Percentiles rank a stretch among this genome's conserved stretches.
Conservation (phyloP, 352 stramenopile species). For the Phytopythium aichiense region DNA sequence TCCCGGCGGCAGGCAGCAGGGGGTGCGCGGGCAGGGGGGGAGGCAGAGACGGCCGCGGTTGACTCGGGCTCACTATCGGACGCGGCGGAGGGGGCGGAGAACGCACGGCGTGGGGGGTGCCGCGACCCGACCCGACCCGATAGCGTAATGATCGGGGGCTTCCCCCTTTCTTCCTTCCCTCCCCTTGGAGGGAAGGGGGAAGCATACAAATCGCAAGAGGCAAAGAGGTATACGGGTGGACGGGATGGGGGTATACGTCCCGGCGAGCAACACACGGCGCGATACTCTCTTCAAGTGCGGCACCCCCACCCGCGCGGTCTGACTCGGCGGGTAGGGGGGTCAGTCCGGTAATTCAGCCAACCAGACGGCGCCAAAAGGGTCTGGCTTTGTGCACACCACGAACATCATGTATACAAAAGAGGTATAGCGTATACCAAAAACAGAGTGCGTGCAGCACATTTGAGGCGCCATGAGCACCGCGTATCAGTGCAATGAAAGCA, state of each 20-base stretch:
- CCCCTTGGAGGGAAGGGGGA: background rate
- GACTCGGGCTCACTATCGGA: background rate
- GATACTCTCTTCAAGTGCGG: background rate
- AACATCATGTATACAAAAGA: background rate
- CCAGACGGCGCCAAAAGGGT: background rate
- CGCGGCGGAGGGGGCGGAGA: background rate
- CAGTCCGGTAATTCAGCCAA: background rate
- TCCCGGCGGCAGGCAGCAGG: background rate
- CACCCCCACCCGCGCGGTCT: background rate
- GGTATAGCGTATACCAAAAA: background rate
- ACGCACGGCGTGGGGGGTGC: background rate
- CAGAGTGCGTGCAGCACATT: background rate
- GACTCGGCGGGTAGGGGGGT: constrained; percentile 1
- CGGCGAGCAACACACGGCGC: too few relatives aligned
- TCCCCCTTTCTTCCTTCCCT: background rate
- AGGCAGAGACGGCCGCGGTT: background rate
- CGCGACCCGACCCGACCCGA: background rate
- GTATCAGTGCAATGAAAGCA: too few relatives aligned
- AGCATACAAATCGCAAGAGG: too few relatives aligned
- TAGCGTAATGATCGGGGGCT: background rate
- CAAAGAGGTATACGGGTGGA: background rate
- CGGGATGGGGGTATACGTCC: background rate
- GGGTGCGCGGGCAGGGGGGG: background rate
- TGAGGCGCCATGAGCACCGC: too few relatives aligned
- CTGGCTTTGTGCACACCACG: background rate